Evolutionary conservation across 345 rosid genomes (phyloP).

Genomic region (Gossypium longicalyx): DNA sequence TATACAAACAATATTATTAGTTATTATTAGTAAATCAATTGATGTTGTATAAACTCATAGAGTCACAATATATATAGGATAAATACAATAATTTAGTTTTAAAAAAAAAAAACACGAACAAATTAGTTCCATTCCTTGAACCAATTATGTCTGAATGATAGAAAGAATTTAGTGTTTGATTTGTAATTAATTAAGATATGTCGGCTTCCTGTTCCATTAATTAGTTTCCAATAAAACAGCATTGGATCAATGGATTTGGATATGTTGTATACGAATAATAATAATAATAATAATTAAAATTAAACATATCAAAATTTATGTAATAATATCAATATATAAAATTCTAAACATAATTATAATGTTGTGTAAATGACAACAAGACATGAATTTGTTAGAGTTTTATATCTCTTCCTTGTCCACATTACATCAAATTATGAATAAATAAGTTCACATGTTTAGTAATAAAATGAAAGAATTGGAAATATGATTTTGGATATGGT

Average conservation of each 20-base stretch:
- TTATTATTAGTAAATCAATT: too few species aligned
- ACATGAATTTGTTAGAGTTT: background rate
- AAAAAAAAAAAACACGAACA: background rate
- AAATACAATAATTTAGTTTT: background rate
- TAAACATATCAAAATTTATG: too few species aligned
- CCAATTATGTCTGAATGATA: background rate
- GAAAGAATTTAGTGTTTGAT: background rate
- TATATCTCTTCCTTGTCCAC: background rate
- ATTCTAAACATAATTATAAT: too few species aligned
- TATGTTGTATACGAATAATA: background rate
- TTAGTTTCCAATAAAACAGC: background rate
- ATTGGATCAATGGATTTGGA: background rate
- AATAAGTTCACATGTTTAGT: too few species aligned
- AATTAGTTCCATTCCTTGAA: background rate
- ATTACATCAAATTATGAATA: background rate
- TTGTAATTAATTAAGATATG: background rate
- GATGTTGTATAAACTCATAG: background rate
- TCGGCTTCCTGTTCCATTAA: background rate
- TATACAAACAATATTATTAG: too few species aligned
- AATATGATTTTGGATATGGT: too few species aligned
- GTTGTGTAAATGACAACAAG: background rate
- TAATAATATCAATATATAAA: too few species aligned
- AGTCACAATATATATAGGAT: too few species aligned
- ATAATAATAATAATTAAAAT: too few species aligned
- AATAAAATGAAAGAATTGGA: too few species aligned